A percentile compares a stretch with the other conserved stretches of the same genome.
phyloP scores from a whole-genome alignment of 768 basidiomycete species.

The Glaciozyma antarctica region DNA sequence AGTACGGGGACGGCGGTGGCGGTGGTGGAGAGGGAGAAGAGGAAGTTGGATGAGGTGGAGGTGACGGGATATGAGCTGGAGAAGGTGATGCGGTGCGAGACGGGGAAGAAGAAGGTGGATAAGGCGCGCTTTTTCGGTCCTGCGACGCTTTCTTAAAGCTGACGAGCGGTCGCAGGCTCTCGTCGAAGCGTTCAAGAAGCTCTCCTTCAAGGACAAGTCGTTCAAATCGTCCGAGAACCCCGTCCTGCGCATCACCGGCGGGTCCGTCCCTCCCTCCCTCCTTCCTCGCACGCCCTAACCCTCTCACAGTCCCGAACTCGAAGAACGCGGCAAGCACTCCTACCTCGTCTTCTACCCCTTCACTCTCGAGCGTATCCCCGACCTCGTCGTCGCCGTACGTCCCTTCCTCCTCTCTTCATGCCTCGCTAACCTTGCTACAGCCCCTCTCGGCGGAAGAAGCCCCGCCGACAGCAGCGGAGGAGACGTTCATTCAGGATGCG shows the following conservation, averaged over 20 bases:
- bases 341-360: conserved; percentile 31
- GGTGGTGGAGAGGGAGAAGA: neutral
- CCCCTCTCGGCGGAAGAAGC: neutral
- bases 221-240: conserved; percentile 24
- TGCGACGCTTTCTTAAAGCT: neutral
- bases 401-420: neutral
- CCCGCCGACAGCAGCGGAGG: conserved; percentile 8
- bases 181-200: conserved; percentile 26
- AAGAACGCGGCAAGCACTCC: conserved; percentile 15
- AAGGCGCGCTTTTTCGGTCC: neutral
- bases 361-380: conserved; percentile 5
- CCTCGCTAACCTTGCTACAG: neutral
- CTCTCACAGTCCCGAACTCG: conserved; percentile 21
- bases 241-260: conserved; percentile 24
- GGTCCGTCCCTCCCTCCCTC: conserved; percentile 1
- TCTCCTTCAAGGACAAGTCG: conserved; percentile 14
- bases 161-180: conserved; percentile 9
- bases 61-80: conserved; percentile 25
- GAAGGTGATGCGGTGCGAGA: conserved; percentile 25
- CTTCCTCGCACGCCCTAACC: neutral
- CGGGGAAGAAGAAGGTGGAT: conserved; percentile 18
- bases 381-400: conserved; percentile 1
- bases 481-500: neutral
- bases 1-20: neutral
- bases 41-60: conserved; percentile 24